Conservation (phyloP, 257 asterid genomes). For the Scutellaria baicalensis region DNA sequence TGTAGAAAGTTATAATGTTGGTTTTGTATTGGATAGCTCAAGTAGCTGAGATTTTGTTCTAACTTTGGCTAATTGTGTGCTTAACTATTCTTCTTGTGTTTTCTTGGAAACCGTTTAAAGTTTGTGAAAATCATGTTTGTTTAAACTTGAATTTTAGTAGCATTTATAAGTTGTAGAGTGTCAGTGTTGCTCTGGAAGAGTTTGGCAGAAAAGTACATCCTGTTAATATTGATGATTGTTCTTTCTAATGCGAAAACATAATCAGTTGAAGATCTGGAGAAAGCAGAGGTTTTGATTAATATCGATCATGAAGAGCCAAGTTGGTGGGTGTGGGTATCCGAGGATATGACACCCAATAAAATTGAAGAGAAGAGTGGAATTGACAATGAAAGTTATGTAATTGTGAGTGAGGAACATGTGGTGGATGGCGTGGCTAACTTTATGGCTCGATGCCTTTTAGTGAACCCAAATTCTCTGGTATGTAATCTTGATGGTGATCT, state of each 20-base stretch:
- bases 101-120: not conserved
- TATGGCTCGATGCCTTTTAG: slow-evolving; percentile 79
- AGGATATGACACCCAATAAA: slow-evolving; percentile 46
- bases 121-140: not conserved
- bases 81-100: not conserved
- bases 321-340: slow-evolving; percentile 97
- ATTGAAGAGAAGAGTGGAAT: slow-evolving; percentile 69
- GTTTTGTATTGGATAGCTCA: not conserved
- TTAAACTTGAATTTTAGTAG: not conserved
- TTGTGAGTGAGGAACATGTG: slow-evolving; percentile 72
- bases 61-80: not conserved
- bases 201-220: not conserved
- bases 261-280: slow-evolving; percentile 51
- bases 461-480: slow-evolving; percentile 73
- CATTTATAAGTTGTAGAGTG: not conserved
- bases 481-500: not conserved
- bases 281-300: slow-evolving; percentile 54
- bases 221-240: not conserved
- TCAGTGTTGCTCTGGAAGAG: not conserved
- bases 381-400: slow-evolving; percentile 67
- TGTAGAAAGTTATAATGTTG: slow-evolving; percentile 1
- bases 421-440: slow-evolving; percentile 90
- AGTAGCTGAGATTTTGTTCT: not conserved
- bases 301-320: slow-evolving; percentile 72
- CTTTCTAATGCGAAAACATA: slow-evolving; percentile 6